phyloP scores from a whole-genome alignment of 2,329 filamentous ascomycete species.

The Aspergillus pseudoterreus region DNA sequence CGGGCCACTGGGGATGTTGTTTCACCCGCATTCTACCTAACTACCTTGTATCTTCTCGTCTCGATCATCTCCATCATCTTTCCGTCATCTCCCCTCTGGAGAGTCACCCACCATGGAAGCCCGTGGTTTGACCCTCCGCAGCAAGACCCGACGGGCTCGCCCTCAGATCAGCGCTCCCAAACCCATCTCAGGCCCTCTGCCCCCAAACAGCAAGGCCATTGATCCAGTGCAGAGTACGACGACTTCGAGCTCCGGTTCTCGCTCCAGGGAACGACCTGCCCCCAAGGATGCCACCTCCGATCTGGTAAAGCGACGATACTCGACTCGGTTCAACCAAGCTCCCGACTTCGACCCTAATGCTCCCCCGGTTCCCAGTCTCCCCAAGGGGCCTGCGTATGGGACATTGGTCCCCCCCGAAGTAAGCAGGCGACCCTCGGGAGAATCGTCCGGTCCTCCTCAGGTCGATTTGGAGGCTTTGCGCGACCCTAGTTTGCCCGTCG shows the following conservation, averaged over 20 bases:
- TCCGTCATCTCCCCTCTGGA: not conserved
- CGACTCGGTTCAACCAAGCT: constrained; percentile 79
- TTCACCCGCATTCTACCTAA: constrained; percentile 6
- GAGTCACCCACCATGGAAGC: constrained; percentile 44
- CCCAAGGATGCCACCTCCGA: constrained; percentile 62
- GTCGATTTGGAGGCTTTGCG: constrained; percentile 75
- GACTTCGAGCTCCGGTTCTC: constrained; percentile 26
- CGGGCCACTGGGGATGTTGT: constrained; percentile 9
- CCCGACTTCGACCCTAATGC: constrained; percentile 65
- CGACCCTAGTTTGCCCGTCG: constrained; percentile 73
- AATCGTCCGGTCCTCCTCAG: constrained; percentile 57
- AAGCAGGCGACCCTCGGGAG: constrained; percentile 49
- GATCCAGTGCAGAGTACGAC: constrained; percentile 25
- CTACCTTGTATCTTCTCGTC: constrained; percentile 5
- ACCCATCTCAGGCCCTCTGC: constrained; percentile 48
- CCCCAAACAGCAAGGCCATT: constrained; percentile 34
- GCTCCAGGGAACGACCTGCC: constrained; percentile 41
- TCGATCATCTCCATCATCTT: constrained; percentile 1
- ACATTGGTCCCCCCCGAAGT: constrained; percentile 40
- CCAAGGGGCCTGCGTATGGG: constrained; percentile 58
- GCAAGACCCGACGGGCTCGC: constrained; percentile 51
- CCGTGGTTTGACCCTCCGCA: constrained; percentile 60
- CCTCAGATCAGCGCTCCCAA: constrained; percentile 60
- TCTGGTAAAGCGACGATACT: constrained; percentile 91
- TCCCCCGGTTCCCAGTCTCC: constrained; percentile 67